phyloP scores from a whole-genome alignment of 2,329 filamentous ascomycete genomes.

The Colletotrichum graminicola region DNA sequence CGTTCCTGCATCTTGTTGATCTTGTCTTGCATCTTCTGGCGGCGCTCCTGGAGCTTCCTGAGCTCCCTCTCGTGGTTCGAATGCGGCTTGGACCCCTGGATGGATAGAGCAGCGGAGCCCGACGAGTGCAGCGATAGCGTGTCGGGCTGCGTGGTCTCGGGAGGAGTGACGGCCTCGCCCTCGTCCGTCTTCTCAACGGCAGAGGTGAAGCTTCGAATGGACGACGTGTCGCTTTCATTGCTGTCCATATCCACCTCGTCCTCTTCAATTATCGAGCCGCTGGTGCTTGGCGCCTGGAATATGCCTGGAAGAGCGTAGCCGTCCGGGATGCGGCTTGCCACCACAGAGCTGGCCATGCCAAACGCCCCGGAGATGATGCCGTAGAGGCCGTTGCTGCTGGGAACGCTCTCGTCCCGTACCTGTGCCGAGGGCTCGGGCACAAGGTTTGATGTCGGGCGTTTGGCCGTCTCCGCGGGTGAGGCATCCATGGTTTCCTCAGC shows the following conservation, averaged over 20 bases:
- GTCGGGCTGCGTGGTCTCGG: conserved; percentile 39
- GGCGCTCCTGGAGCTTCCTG: conserved; percentile 70
- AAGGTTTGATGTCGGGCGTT: conserved; percentile 52
- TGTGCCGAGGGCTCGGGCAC: conserved; percentile 41
- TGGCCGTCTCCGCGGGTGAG: conserved; percentile 45
- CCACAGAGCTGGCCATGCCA: conserved; percentile 61
- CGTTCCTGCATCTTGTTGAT: conserved; percentile 67
- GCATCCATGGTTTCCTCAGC: conserved; percentile 48
- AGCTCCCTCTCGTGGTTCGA: conserved; percentile 72
- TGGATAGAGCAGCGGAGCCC: conserved; percentile 48
- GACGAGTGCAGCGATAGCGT: conserved; percentile 51
- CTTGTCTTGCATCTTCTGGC: conserved; percentile 73
- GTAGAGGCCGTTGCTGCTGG: conserved; percentile 63
- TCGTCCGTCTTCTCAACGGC: conserved; percentile 56
- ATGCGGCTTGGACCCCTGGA: conserved; percentile 47
- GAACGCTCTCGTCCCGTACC: conserved; percentile 49
- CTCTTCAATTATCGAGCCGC: conserved; percentile 48
- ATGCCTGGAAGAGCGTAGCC: conserved; percentile 47
- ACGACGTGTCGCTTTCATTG: conserved; percentile 58
- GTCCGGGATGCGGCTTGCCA: conserved; percentile 55
- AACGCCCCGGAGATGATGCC: conserved; percentile 67
- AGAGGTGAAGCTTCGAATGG: conserved; percentile 63
- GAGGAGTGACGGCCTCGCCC: conserved; percentile 43
- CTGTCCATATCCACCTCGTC: conserved; percentile 48
- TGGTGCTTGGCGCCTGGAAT: conserved; percentile 45